Conservation (phyloP, 352 stramenopile species). For the Globisporangium uncinulatum region DNA sequence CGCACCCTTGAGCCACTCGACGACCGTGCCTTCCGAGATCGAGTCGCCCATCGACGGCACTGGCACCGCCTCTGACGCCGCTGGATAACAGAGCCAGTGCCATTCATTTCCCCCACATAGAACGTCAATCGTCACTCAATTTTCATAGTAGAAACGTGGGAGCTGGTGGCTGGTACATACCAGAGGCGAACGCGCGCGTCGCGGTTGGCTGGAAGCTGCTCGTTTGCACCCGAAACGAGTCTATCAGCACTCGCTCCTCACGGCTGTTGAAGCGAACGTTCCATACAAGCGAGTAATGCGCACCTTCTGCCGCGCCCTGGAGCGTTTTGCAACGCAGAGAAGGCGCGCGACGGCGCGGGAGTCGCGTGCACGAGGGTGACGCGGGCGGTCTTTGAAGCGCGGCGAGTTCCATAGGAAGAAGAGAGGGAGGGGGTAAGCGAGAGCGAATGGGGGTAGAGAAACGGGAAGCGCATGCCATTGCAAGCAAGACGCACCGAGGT, state of each 20-base stretch:
- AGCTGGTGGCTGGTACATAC: too few species aligned
- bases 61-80: conserved; percentile 49
- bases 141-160: too few species aligned
- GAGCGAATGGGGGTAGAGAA: background rate
- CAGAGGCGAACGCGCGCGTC: conserved; percentile 40
- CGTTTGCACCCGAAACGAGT: background rate
- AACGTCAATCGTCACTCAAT: too few species aligned
- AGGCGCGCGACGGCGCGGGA: conserved; percentile 12
- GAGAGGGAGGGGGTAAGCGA: background rate
- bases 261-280: too few species aligned
- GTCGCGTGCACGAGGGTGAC: conserved; percentile 10
- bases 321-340: conserved; percentile 26
- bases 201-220: conserved; percentile 21
- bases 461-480: background rate
- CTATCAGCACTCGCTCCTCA: conserved; percentile 4
- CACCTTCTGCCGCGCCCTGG: conserved; percentile 13
- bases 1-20: conserved; percentile 93
- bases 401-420: too few species aligned
- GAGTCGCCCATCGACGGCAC: conserved; percentile 94
- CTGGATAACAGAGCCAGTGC: conserved; percentile 20
- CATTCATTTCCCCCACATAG: background rate
- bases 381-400: background rate
- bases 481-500: background rate
- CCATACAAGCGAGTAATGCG: too few species aligned
- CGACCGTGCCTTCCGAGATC: conserved; percentile 97